Base-by-base conservation (phyloP, 768 basidiomycete genomes). In the Kwoniella sp. region DNA sequence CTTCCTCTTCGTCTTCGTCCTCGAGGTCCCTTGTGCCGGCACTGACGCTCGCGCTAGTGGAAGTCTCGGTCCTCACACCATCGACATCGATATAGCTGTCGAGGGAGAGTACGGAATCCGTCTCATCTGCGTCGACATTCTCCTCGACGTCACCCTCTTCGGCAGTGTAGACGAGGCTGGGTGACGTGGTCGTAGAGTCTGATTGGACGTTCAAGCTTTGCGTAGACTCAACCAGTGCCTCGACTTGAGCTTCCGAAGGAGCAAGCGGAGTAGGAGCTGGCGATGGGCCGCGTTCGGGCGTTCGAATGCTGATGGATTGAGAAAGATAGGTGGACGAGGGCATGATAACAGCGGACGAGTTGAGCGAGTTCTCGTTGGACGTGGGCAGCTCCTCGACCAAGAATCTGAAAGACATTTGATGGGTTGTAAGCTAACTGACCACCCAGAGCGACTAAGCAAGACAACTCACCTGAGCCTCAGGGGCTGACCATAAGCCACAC, bases 31-130 rank as follows among this genome's bases (percentile, higher is more conserved):
- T 45, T 3, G 41, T 17, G 4, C 29, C 37, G 28, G 48, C 54
- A 55, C 58, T 62, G 9, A 55, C 37, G n/a, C 58, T 50, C 2
- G 34, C 58, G 13, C 67, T 68, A 15, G 65, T 65, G 48, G 61
- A 65, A 11, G 63, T 87, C 85, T 23, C 85, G 81, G 50, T 84
- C 7, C 63, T 54, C 5, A 67, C 68, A 28, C 82, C 83, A 2
- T 80, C 76, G 50, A 81, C 80, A 45, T 75, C 73, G 30, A 75
- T 52, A 26, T 72, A 69, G 54, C 57, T 59, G 52, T 54, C 60
- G 23, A 61, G 25, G 11, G 63, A 65, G 9, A 67, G 47, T 12
- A 69, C 63, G 17, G 57, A 55, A 23, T 63, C 60, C 4, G 34
- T 61, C 28, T 73, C 71, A 26, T 63, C 60, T 25, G 66, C 63